A percentile compares a stretch with the other conserved stretches of the same genome.
Evolutionary conservation across 148 eudicot species (phyloP).

Genomic region (Linanthus parryae): DNA sequence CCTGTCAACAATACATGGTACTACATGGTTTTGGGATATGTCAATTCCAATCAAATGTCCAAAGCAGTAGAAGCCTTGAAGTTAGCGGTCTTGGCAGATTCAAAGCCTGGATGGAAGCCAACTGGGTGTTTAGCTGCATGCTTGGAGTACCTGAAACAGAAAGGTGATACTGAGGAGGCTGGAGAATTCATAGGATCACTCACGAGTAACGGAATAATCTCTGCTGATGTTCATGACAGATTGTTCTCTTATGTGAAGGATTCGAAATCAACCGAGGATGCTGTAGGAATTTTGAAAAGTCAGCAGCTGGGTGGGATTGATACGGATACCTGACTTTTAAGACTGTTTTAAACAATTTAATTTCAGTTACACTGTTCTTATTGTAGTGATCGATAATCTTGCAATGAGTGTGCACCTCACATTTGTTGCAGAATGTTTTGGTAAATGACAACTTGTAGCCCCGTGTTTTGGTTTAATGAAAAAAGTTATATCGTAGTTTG

Average conservation of each 20-base stretch:
- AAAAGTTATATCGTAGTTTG: no score
- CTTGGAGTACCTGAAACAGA: constrained; percentile 23
- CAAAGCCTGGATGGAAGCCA: constrained; percentile 13
- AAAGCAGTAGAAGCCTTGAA: constrained; percentile 27
- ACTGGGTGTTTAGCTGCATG: constrained; percentile 13
- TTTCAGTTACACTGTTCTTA: no score
- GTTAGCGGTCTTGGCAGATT: constrained; percentile 19
- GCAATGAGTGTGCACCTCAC: no score
- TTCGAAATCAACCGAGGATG: no score
- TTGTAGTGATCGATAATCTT: no score
- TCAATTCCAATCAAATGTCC: constrained; percentile 16
- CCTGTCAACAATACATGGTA: constrained; percentile 23
- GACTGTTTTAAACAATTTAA: no score
- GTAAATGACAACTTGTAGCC: no score
- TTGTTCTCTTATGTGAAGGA: constrained; percentile 6
- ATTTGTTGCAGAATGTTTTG: no score
- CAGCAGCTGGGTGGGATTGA: no score
- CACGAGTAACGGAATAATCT: constrained; percentile 11
- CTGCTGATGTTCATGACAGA: constrained; percentile 10
- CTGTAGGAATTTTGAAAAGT: no score
- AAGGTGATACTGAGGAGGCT: constrained; percentile 13
- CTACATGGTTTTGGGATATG: constrained; percentile 19
- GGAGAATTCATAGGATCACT: constrained; percentile 17
- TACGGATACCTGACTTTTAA: no score
- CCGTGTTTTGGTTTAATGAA: no score